Percentiles rank a stretch among this genome's conserved stretches.
These are phyloP conservation scores for Salvia hispanica DNA, from an alignment of 257 asterid species.

Conservation along the genomic window DNA sequence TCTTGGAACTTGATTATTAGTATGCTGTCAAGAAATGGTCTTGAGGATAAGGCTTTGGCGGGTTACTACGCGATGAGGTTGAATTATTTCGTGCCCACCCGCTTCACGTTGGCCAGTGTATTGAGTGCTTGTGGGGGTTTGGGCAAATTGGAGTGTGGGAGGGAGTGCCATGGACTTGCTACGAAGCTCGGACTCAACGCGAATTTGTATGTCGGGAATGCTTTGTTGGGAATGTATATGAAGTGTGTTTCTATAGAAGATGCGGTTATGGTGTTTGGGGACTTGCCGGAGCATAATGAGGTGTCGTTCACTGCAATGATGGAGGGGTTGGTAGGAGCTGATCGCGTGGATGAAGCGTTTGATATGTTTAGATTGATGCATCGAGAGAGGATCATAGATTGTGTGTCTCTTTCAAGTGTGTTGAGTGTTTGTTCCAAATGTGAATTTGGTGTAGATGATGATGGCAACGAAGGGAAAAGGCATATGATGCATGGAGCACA, in stretches of 20 bases:
- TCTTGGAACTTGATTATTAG: slow-evolving; percentile 72
- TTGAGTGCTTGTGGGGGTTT: slow-evolving; percentile 67
- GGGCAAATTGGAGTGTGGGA: slow-evolving; percentile 51
- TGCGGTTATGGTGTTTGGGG: slow-evolving; percentile 51
- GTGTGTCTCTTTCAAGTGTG: slow-evolving; percentile 59
- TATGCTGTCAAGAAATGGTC: slow-evolving; percentile 51
- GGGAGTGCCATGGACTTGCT: slow-evolving; percentile 66
- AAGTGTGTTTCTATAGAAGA: slow-evolving; percentile 52
- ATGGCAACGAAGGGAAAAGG: slow-evolving; percentile 30
- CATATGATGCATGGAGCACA: slow-evolving; percentile 46
- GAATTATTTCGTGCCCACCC: slow-evolving; percentile 57
- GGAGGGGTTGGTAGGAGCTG: slow-evolving; percentile 63
- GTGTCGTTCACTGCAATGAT: slow-evolving; percentile 74
- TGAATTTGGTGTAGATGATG: slow-evolving; percentile 30
- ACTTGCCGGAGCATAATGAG: slow-evolving; percentile 64
- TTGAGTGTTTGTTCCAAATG: slow-evolving; percentile 58
- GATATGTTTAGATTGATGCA: slow-evolving; percentile 64
- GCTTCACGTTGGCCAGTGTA: slow-evolving; percentile 70
- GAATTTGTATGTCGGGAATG: slow-evolving; percentile 66
- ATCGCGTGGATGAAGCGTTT: slow-evolving; percentile 59
- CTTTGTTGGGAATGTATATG: slow-evolving; percentile 71
- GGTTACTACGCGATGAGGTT: slow-evolving; percentile 49
- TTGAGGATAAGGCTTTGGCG: slow-evolving; percentile 57
- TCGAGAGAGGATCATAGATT: slow-evolving; percentile 48
- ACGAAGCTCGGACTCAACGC: slow-evolving; percentile 55